These are phyloP conservation scores for Medicago ruthenica DNA, from an alignment of 306 rosid genomes.

Conservation along the genomic window DNA sequence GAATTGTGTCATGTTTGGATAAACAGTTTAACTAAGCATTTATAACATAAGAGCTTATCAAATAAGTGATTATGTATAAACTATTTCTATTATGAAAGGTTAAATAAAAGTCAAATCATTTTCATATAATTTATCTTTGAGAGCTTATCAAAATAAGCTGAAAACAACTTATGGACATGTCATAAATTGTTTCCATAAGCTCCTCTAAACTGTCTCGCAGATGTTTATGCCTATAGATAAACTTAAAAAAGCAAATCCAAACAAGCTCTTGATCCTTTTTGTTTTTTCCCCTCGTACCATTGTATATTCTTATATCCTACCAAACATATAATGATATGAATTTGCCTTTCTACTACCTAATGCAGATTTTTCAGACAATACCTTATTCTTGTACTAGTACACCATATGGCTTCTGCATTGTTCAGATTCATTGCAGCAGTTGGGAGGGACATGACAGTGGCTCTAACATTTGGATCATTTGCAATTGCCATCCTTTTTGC, in stretches of 20 bases:
- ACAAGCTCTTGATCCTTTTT: not conserved
- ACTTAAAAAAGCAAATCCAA: not conserved
- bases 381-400: slow-evolving; percentile 55
- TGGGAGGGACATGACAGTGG: slow-evolving; percentile 61
- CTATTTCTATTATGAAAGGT: not conserved
- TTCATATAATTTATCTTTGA: not conserved
- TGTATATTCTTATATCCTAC: not conserved
- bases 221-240: not conserved
- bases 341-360: slow-evolving; percentile 6
- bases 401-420: slow-evolving; percentile 66
- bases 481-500: slow-evolving; percentile 53
- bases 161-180: not conserved
- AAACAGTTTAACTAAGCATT: too few relatives aligned
- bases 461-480: slow-evolving; percentile 58
- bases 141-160: not conserved
- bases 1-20: not conserved
- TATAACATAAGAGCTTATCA: not conserved
- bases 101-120: not conserved
- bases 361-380: slow-evolving; percentile 67
- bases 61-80: not conserved
- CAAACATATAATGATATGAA: not conserved
- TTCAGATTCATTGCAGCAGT: slow-evolving; percentile 61
- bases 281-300: not conserved
- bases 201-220: not conserved
- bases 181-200: not conserved